Conservation (phyloP, 2,329 filamentous ascomycete genomes). For the Proliferodiscus dingleyae region DNA sequence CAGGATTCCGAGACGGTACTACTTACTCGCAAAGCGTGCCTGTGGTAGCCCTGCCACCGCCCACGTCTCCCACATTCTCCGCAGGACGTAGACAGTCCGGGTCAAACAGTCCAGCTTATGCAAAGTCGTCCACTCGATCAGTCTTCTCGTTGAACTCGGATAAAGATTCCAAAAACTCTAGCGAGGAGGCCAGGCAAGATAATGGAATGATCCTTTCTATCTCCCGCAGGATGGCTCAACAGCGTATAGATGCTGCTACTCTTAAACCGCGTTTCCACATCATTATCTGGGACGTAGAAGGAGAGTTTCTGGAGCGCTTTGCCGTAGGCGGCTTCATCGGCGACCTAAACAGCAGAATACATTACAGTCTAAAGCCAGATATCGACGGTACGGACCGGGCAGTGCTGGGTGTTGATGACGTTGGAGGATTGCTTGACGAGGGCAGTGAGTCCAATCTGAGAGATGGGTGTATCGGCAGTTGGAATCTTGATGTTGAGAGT, state of each 20-base stretch:
- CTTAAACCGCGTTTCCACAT: conserved; percentile 52
- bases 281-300: conserved; percentile 43
- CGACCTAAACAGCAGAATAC: conserved; percentile 50
- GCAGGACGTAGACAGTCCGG: conserved; percentile 7
- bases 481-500: conserved; percentile 20
- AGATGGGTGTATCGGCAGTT: conserved; percentile 25
- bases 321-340: conserved; percentile 60
- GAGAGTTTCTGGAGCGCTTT: conserved; percentile 48
- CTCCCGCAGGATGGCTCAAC: conserved; percentile 60
- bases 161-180: conserved; percentile 7
- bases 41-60: conserved; percentile 6
- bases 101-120: conserved; percentile 11
- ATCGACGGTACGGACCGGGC: conserved; percentile 50
- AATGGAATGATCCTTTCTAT: conserved; percentile 39
- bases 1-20: conserved; percentile 23
- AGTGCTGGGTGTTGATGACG: conserved; percentile 49
- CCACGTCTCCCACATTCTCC: conserved; percentile 16
- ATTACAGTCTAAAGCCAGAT: conserved; percentile 52
- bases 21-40: conserved; percentile 18
- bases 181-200: neutral
- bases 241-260: conserved; percentile 55
- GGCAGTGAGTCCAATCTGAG: conserved; percentile 39
- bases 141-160: conserved; percentile 17
- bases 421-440: conserved; percentile 46
- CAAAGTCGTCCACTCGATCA: conserved; percentile 17